phyloP scores from a whole-genome alignment of 768 basidiomycete species.

The Hericium rajendrae region DNA sequence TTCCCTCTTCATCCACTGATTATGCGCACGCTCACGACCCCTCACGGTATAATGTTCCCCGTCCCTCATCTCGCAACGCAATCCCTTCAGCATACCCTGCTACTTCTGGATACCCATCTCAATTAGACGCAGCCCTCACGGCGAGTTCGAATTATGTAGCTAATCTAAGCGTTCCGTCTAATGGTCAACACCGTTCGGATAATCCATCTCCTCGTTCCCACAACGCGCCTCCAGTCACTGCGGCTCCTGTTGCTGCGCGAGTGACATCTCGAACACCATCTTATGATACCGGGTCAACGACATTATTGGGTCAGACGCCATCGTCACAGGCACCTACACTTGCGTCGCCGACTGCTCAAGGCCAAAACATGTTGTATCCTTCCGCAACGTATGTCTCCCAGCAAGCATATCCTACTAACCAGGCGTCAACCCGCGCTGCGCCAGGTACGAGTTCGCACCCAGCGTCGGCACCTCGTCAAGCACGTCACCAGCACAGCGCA shows the following conservation, averaged over 20 bases:
- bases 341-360: constrained; percentile 7
- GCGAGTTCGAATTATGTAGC: constrained; percentile 5
- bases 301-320: constrained; percentile 12
- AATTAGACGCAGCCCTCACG: constrained; percentile 9
- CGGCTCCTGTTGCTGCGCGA: constrained; percentile 3
- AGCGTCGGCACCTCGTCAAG: no score
- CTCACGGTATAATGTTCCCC: constrained; percentile 8
- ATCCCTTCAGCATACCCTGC: constrained; percentile 11
- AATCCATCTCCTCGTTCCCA: constrained; percentile 14
- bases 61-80: constrained; percentile 3
- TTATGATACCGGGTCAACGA: constrained; percentile 15
- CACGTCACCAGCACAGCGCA: constrained; percentile 10
- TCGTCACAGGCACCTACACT: constrained; percentile 11
- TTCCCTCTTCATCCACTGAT: background rate
- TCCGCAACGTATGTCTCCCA: background rate
- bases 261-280: constrained; percentile 10
- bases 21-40: constrained; percentile 6
- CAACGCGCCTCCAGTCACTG: constrained; percentile 4
- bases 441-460: no score
- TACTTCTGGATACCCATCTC: constrained; percentile 11
- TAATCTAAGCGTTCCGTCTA: constrained; percentile 6
- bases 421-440: no score
- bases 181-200: constrained; percentile 9
- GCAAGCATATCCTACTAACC: no score
- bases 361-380: constrained; percentile 1